These are phyloP conservation scores for Raddia guianensis DNA, from an alignment of 176 grass and related monocot genomes.

Conservation along the genomic window DNA sequence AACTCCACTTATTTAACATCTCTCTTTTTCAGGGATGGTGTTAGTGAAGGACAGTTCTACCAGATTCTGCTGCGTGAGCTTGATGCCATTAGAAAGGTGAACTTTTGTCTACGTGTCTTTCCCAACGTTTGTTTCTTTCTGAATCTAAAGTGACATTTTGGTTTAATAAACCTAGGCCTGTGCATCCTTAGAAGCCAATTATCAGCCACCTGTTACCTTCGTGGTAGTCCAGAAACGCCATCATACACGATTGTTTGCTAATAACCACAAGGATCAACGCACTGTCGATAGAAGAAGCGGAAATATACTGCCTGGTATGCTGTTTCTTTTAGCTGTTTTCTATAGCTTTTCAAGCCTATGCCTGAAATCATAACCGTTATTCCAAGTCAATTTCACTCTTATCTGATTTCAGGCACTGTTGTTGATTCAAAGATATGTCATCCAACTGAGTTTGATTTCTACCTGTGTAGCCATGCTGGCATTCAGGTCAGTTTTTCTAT, in stretches of 20 bases:
- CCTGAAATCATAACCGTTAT: slow-evolving; percentile 9
- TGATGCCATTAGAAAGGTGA: slow-evolving; percentile 73
- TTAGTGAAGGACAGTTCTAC: slow-evolving; percentile 81
- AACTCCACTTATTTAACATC: background rate
- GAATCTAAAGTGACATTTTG: slow-evolving; percentile 3
- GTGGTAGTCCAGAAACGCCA: slow-evolving; percentile 86
- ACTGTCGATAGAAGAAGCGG: slow-evolving; percentile 57
- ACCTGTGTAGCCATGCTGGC: slow-evolving; percentile 76
- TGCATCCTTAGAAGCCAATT: slow-evolving; percentile 73
- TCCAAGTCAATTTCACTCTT: background rate
- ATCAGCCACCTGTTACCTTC: slow-evolving; percentile 77
- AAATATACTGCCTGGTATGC: slow-evolving; percentile 73
- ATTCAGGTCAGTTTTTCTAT: slow-evolving; percentile 55
- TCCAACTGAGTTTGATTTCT: slow-evolving; percentile 91
- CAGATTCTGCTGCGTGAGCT: slow-evolving; percentile 71
- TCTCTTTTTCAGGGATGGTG: slow-evolving; percentile 61
- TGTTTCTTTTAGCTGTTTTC: slow-evolving; percentile 17
- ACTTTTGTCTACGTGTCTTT: slow-evolving; percentile 14
- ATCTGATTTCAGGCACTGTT: slow-evolving; percentile 54
- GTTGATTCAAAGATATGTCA: slow-evolving; percentile 84
- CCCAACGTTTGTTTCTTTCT: background rate
- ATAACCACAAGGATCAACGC: slow-evolving; percentile 59
- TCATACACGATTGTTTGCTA: slow-evolving; percentile 73
- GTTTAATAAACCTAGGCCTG: slow-evolving; percentile 52
- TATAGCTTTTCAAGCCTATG: background rate